phyloP scores from a whole-genome alignment of 306 rosid species.

The Abrus pulchellus region DNA sequence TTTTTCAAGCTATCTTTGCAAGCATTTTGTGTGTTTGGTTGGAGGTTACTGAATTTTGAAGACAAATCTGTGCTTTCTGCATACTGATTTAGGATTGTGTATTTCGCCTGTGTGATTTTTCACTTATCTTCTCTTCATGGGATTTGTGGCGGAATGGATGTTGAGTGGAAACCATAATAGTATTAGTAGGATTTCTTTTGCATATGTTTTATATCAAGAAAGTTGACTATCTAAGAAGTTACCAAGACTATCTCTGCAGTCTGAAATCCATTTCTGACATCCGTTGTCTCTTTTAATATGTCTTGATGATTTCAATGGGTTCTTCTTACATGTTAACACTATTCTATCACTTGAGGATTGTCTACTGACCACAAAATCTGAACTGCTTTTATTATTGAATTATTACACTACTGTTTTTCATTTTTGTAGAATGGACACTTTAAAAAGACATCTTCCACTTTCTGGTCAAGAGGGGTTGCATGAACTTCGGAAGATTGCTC shows the following conservation, averaged over 20 bases:
- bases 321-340: constrained; percentile 3
- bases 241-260: neutral
- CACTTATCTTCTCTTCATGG: neutral
- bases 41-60: neutral
- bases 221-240: constrained; percentile 21
- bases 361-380: constrained; percentile 26
- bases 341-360: constrained; percentile 20
- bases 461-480: constrained; percentile 76
- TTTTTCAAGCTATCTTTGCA: neutral
- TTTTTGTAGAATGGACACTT: constrained; percentile 74
- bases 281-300: neutral
- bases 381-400: constrained; percentile 24
- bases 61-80: neutral
- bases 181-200: neutral
- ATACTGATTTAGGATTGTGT: constrained; percentile 13
- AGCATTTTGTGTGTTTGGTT: constrained; percentile 24
- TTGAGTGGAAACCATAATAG: neutral
- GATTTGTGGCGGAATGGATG: neutral
- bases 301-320: neutral
- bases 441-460: constrained; percentile 84
- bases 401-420: constrained; percentile 34
- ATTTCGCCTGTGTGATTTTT: constrained; percentile 1
- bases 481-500: constrained; percentile 82
- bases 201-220: constrained; percentile 16
- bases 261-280: neutral